Conservation (phyloP, 1,284 basidiomycete genomes). For the Cryptococcus sp. region DNA sequence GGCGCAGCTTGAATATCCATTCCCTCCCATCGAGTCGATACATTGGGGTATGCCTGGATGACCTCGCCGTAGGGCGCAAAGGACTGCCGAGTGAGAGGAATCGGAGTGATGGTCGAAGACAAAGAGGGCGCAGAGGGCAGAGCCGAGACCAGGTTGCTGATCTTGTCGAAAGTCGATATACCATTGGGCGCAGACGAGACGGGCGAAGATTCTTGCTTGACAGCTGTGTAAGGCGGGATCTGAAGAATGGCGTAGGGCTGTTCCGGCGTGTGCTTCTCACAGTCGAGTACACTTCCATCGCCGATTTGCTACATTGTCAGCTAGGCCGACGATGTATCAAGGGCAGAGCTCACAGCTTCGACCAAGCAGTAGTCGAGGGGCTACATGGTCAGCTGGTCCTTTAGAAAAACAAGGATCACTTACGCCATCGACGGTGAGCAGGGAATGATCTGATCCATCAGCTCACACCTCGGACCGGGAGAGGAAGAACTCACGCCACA, state of each 20-base stretch:
- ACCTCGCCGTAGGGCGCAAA: conserved; percentile 79
- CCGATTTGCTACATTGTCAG: conserved; percentile 56
- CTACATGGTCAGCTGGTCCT: conserved; percentile 46
- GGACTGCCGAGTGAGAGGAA: conserved; percentile 54
- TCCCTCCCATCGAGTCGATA: conserved; percentile 52
- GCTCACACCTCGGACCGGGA: neutral
- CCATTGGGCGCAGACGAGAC: neutral
- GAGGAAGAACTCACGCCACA: conserved; percentile 93
- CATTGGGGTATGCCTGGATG: conserved; percentile 62
- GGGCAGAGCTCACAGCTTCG: conserved; percentile 55
- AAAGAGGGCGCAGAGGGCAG: neutral
- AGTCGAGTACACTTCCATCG: conserved; percentile 60
- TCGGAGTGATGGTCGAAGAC: conserved; percentile 13
- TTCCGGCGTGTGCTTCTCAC: conserved; percentile 52
- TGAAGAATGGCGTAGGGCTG: conserved; percentile 5
- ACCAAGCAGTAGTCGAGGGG: conserved; percentile 72
- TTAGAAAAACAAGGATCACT: conserved; percentile 14
- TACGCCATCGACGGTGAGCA: conserved; percentile 70
- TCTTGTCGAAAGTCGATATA: conserved; percentile 4
- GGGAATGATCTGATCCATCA: conserved; percentile 64
- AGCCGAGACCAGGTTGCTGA: conserved; percentile 5
- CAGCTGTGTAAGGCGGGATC: conserved; percentile 1
- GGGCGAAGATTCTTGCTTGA: neutral
- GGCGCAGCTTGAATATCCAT: conserved; percentile 66
- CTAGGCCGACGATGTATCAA: neutral